Base-by-base conservation (phyloP, 192 early-diverging fungal genomes). In the Jimgerdemannia lactiflua region DNA sequence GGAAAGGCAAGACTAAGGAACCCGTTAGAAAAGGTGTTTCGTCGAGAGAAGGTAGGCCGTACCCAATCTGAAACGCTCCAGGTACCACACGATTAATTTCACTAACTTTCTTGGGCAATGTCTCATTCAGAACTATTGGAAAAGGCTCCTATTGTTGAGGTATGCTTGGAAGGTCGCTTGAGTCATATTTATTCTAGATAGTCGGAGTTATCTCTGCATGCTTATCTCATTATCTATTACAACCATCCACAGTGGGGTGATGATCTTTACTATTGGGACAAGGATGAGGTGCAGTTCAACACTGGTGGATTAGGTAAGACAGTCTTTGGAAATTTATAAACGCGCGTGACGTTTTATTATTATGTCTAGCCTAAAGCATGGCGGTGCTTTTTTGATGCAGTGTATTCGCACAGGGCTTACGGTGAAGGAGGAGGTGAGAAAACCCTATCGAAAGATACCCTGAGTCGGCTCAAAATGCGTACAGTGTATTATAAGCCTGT, bases 241-340 rank as follows among this genome's bases (percentile, higher is more conserved):
- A 0, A 29, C n/a, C 29, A 29, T 29, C 19, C 1, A 10, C 72
- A 84, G 20, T 93, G 88, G 81, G 92, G 88, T 8, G 83, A 89
- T 0, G 92, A 93, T 74, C 75, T 93, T 68, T 83, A 87, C 14
- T 87, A 91, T 41, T 93, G 92, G 92, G 87, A 88, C 49, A 81
- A 87, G 71, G 79, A 82, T 7, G 77, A 81, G 40, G 84, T 93
- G 10, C 82, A 79, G 59, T 88, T 89, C 74, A 91, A 93, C 65
- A 88, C 80, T 14, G 82, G 83, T 20, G 88, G 88, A 19, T 49
- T 89, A 65, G 70, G 78, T 84, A 71, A 78, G 83, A 10, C 1
- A 4, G 18, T 3, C 42, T 64, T 17, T 4, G 2, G 4, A 18
- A 14, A 76, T 0, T 42, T 42, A 18, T 29, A 29, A 29, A 1